Evolutionary conservation across 352 stramenopile genomes (phyloP).

Genomic region (Hyaloperonospora arabidopsidis): DNA sequence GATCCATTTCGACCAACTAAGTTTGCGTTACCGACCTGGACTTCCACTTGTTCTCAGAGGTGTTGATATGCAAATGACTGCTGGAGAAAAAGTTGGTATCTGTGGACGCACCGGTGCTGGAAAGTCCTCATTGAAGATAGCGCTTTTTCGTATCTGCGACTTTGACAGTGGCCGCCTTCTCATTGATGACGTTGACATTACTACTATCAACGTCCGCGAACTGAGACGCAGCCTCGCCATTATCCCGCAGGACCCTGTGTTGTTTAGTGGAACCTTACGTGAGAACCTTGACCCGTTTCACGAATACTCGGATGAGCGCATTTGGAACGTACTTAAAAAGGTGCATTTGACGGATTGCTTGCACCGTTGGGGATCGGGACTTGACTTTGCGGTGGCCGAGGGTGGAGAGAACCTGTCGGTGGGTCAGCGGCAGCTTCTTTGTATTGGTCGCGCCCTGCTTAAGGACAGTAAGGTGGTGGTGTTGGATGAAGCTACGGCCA

Average conservation of each 20-base stretch:
- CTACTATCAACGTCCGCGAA: constrained; percentile 27
- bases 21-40: constrained; percentile 32
- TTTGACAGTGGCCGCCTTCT: constrained; percentile 53
- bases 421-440: neutral
- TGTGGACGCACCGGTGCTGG: constrained; percentile 36
- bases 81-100: constrained; percentile 43
- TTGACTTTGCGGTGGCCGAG: constrained; percentile 88
- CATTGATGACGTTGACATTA: constrained; percentile 83
- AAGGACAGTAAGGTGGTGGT: constrained; percentile 87
- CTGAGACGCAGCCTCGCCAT: constrained; percentile 30
- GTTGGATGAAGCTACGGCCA: constrained; percentile 93
- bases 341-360: constrained; percentile 66
- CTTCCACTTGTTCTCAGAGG: constrained; percentile 32
- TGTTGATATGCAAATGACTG: constrained; percentile 27
- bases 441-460: constrained; percentile 90
- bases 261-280: constrained; percentile 85
- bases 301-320: constrained; percentile 51
- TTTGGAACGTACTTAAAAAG: constrained; percentile 52
- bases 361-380: constrained; percentile 28
- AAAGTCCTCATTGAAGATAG: constrained; percentile 34
- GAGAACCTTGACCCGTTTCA: constrained; percentile 89
- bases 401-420: constrained; percentile 36
- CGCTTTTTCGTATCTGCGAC: constrained; percentile 35
- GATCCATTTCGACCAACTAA: constrained; percentile 23
- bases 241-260: constrained; percentile 74